Conservation (phyloP, 2,329 filamentous ascomycete species). For the Exophiala mesophila region DNA sequence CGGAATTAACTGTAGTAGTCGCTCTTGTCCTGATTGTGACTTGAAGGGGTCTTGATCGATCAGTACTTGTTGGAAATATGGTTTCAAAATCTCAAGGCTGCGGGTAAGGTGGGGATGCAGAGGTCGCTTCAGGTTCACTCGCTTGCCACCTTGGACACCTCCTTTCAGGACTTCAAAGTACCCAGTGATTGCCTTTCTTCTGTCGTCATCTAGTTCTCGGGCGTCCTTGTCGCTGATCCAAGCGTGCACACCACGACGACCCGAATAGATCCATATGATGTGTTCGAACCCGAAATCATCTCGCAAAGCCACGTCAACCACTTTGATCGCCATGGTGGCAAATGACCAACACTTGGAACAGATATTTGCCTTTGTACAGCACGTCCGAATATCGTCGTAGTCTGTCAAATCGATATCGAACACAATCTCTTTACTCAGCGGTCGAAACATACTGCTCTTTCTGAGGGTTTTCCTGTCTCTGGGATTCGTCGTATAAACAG, state of each 20-base stretch:
- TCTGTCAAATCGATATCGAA: slow-evolving; percentile 99
- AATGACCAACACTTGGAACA: slow-evolving; percentile 95
- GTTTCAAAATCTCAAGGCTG: slow-evolving; percentile 77
- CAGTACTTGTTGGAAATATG: slow-evolving; percentile 83
- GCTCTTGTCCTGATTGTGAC: slow-evolving; percentile 63
- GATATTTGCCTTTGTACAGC: slow-evolving; percentile 89
- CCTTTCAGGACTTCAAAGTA: slow-evolving; percentile 90
- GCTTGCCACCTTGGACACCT: slow-evolving; percentile 78
- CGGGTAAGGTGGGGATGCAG: slow-evolving; percentile 84
- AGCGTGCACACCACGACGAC: slow-evolving; percentile 90
- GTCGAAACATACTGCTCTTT: slow-evolving; percentile 76
- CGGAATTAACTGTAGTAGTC: slow-evolving; percentile 77
- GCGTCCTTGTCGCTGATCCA: slow-evolving; percentile 95
- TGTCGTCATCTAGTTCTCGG: slow-evolving; percentile 76
- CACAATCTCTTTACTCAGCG: slow-evolving; percentile 86
- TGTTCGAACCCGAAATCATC: slow-evolving; percentile 97
- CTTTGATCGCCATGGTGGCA: slow-evolving; percentile 95
- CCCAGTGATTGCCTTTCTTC: slow-evolving; percentile 75
- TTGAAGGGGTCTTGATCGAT: slow-evolving; percentile 82
- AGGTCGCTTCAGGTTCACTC: slow-evolving; percentile 76
- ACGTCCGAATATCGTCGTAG: slow-evolving; percentile 94
- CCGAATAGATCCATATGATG: slow-evolving; percentile 98
- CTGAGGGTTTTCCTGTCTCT: slow-evolving; percentile 84
- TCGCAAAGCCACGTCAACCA: slow-evolving; percentile 77
- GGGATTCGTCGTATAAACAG: slow-evolving; percentile 92